Base-by-base conservation (phyloP, 768 basidiomycete species). In the Amanita muscaria region DNA sequence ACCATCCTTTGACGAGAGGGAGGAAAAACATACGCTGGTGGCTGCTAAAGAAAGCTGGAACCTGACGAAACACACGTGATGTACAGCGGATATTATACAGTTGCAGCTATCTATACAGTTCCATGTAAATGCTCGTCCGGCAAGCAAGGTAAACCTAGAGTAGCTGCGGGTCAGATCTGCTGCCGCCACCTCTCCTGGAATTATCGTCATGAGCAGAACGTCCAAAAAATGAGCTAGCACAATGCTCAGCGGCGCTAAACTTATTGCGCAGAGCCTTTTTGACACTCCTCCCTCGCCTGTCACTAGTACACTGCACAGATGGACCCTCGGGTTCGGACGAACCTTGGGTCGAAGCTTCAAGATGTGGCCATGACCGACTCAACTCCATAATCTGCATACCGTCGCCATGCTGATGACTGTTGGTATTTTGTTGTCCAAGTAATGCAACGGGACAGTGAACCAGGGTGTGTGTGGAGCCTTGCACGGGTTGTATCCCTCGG, bases 201-300 rank as follows among this genome's bases (percentile, higher is more conserved):
- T 46, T 54, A 33, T 44, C 33, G 19, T 56, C 57, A 40, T 50
- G 60, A n/a, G 61, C 51, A 14, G 56, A 48, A 18, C 80, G 70
- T n/a, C 81, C 80, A 47, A 85, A 83, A 27, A 84, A 72, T 4
- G 77, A 69, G 48, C 67, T 77, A 4, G 80, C 78, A 55, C 80
- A 81, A 44, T 80, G 77, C 54, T 86, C 83, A 9, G 85, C 83
- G 27, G 75, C 79, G 44, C 70, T 76, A 35, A 87, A 59, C 11
- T 83, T 84, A 47, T 73, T 83, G 39, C 84, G 72, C 40, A 86
- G 52, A 51, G 75, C 79, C 49, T 78, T 68, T 59, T 75, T 83
- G 29, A 80, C 78, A 52, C 73, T 80, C 51, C 80, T 63, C 21
- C 77, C 79, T 46, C 77, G 64, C 31, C 59, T 66, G 48, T 73